Evolutionary conservation across 176 grass and related monocot species (phyloP), one percentile per base, ranked within the genome.

Genomic region (Musa itinerans): DNA sequence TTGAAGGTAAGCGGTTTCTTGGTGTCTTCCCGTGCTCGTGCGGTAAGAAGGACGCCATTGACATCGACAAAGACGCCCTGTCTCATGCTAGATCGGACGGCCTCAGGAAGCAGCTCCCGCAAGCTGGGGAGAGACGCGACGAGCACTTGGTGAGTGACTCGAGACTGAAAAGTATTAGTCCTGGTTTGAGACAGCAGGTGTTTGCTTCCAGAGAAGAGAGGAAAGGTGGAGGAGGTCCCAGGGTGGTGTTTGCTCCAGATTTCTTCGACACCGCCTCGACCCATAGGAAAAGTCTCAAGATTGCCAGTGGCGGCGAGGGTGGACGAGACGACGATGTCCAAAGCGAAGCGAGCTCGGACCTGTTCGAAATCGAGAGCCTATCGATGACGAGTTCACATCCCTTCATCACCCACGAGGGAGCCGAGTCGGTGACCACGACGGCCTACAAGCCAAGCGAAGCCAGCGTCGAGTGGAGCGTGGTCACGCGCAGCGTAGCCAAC

Each of bases 291-390:
- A 74, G 23, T 10, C 21, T 13, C 63, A 11, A 11, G 20, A 25
- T 10, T 1, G 17, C n/a, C 14, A 5, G 49, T 8, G 17, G 2
- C 49, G 26, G 25, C 19, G 57, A 48, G 10, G 75, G 75, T 43
- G 56, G 29, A 2, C 17, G 19, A 52, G 50, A 77, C 19, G 75
- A 83, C 1, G 78, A 79, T 9, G 27, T 81, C 5, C 59, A 72
- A 0, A 99, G 95, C 68, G 88, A 99, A 62, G 85, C 88, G 76
- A 99, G 95, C 71, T 99, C 95, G 10, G 90, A 99, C 79, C 73
- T 99, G 88, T 99, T 99, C 81, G 95, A 99, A 83, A 93, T 99
- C 74, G 92, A 87, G 83, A 91, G 88, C 77, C 61, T 91, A 54
- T 89, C 84, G 56, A 82, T 89, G 71, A 43, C 34, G 34, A 86